Base-by-base conservation (phyloP, 495 filamentous ascomycete genomes). In the Penicillium ucsense region DNA sequence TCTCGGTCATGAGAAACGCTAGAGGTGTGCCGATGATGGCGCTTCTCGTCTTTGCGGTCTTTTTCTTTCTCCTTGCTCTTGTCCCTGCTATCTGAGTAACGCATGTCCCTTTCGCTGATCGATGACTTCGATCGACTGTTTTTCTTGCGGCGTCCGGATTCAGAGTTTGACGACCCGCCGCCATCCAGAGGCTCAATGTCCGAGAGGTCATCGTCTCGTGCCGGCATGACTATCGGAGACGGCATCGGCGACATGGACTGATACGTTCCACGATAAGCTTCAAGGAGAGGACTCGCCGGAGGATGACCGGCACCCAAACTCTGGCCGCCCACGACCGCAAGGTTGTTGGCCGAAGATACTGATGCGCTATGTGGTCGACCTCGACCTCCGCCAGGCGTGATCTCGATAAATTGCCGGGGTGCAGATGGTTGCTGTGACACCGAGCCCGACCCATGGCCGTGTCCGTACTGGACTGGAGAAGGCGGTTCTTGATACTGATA, bases 161-260 rank as follows among this genome's bases (percentile, higher is more conserved):
- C 68, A 3, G 68, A 71, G 28, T 43, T 45, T 5, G 59, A 62
- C 9, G 35, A 47, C 8, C 53, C 54, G 4, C 54, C 54, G 4
- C 54, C 61, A 8, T 68, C 68, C 30, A 76, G 59, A 3, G 59
- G 62, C 32, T 76, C 73, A 3, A 77, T 35, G 49, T 78, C 75
- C 2, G 74, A 77, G 28, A 78, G 62, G 29, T 76, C 73, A 5
- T 73, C 72, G 30, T 76, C 70, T n/a, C 57, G 58, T 8, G 64
- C 55, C 1, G 72, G 64, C 20, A 71, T 61, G 42, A 75, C 62
- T 37, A 83, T 69, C 0, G 91, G 86, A 1, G 86, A 89, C 0
- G 90, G 90, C 88, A 95, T 92, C 2, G 92, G 91, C 2, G 90
- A 94, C 54, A 96, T 88, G 43, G 85, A 86, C 64, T 98, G 92